Percentiles rank a stretch among this genome's conserved stretches.
Evolutionary conservation across 257 asterid genomes (phyloP).

Genomic region (Echium plantagineum): DNA sequence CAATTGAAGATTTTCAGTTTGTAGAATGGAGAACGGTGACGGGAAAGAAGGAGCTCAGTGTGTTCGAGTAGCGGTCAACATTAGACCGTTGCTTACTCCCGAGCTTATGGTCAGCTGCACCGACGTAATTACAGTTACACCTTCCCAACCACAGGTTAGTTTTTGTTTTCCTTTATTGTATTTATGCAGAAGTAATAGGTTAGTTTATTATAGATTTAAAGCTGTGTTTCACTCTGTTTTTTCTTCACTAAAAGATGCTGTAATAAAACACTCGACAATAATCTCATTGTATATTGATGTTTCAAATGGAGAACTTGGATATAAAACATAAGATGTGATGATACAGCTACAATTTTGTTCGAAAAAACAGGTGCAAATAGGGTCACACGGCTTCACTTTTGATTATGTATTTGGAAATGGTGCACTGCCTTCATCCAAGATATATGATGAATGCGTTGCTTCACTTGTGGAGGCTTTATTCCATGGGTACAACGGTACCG

Average conservation of each 20-base stretch:
- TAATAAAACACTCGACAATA: too few species aligned
- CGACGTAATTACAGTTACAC: slow-evolving; percentile 66
- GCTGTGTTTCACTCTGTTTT: too few species aligned
- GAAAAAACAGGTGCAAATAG: slow-evolving; percentile 77
- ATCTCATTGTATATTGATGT: background rate
- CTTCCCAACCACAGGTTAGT: slow-evolving; percentile 69
- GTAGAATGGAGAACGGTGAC: slow-evolving; percentile 50
- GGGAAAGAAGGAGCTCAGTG: slow-evolving; percentile 48
- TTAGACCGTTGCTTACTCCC: slow-evolving; percentile 77
- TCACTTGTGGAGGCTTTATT: slow-evolving; percentile 76
- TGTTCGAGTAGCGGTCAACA: slow-evolving; percentile 80
- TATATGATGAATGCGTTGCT: slow-evolving; percentile 70
- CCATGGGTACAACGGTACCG: slow-evolving; percentile 87
- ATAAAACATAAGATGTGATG: background rate
- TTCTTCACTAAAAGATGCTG: too few species aligned
- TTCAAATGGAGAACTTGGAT: background rate
- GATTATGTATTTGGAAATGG: slow-evolving; percentile 71
- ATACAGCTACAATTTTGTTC: slow-evolving; percentile 1
- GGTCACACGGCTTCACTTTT: slow-evolving; percentile 86
- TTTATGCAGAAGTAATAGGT: background rate
- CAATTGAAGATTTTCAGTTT: background rate
- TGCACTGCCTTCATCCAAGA: slow-evolving; percentile 46
- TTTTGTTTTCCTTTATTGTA: background rate
- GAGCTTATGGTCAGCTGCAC: slow-evolving; percentile 92
- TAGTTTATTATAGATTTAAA: too few species aligned